These are phyloP conservation scores for Salvia miltiorrhiza DNA, from an alignment of 257 asterid genomes.

Conservation along the genomic window DNA sequence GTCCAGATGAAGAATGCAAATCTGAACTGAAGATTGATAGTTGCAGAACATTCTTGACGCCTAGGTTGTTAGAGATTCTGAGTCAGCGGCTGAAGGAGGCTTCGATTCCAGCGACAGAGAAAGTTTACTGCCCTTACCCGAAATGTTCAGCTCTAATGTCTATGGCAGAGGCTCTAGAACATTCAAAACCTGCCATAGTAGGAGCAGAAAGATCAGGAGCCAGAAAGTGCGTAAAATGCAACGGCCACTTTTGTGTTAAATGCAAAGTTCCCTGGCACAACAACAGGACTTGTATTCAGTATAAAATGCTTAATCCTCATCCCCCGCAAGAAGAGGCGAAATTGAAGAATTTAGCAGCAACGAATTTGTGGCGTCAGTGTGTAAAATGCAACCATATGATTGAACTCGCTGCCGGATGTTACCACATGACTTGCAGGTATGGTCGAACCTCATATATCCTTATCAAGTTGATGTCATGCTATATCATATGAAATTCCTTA, in stretches of 20 bases:
- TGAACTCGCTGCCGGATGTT: constrained; percentile 56
- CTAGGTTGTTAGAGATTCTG: constrained; percentile 54
- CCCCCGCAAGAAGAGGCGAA: constrained; percentile 47
- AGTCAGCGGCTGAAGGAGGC: constrained; percentile 58
- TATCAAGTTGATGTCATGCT: neutral
- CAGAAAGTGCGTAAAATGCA: constrained; percentile 54
- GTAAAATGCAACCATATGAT: constrained; percentile 63
- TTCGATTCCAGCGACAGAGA: constrained; percentile 57
- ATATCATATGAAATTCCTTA: neutral
- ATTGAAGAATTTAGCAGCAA: constrained; percentile 50
- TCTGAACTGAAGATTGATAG: constrained; percentile 43
- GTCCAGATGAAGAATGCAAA: constrained; percentile 61
- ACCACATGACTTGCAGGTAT: constrained; percentile 61
- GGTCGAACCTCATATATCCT: neutral
- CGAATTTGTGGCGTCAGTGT: constrained; percentile 60
- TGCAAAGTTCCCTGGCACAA: constrained; percentile 87
- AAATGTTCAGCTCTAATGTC: constrained; percentile 81
- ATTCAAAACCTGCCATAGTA: constrained; percentile 19
- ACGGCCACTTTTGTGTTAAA: constrained; percentile 45
- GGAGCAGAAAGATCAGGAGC: constrained; percentile 29
- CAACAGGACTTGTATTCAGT: constrained; percentile 44
- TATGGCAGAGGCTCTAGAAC: constrained; percentile 45
- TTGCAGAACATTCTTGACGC: constrained; percentile 58
- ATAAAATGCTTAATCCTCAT: constrained; percentile 39
- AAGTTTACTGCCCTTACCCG: constrained; percentile 76